Percentiles rank a stretch among this genome's conserved stretches.
phyloP scores from a whole-genome alignment of 164 flowering plant genomes.

The Saururus chinensis region DNA sequence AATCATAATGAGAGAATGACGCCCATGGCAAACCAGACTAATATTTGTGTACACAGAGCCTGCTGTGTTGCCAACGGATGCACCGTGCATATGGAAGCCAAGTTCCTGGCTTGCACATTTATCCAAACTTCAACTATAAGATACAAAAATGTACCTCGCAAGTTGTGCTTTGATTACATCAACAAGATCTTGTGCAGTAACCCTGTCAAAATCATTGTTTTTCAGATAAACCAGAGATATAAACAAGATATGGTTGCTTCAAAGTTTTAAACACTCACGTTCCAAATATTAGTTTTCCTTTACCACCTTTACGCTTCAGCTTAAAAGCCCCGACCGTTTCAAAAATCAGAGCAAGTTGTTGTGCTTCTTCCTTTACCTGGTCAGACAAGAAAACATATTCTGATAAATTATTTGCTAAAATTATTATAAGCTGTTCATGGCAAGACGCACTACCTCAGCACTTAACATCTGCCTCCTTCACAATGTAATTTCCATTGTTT shows the following conservation, averaged over 20 bases:
- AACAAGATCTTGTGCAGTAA: constrained; percentile 88
- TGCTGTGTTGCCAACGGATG: too few species aligned
- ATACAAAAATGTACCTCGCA: constrained; percentile 43
- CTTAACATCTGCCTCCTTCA: too few species aligned
- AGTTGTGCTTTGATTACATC: constrained; percentile 94
- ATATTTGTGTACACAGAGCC: too few species aligned
- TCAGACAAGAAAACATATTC: background rate
- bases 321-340: constrained; percentile 94
- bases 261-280: constrained; percentile 31
- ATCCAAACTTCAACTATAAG: background rate
- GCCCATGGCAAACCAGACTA: too few species aligned
- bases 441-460: background rate
- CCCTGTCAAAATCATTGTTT: constrained; percentile 31
- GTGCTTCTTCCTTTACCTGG: constrained; percentile 94
- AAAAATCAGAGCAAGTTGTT: constrained; percentile 72
- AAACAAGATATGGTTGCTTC: background rate
- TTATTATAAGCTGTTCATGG: background rate
- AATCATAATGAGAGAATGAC: too few species aligned
- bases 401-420: background rate
- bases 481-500: too few species aligned
- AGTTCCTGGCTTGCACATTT: too few species aligned
- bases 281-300: constrained; percentile 92
- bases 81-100: too few species aligned
- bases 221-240: background rate
- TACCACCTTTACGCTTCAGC: constrained; percentile 89